These are phyloP conservation scores for Fomitopsis betulina DNA, from an alignment of 1,284 basidiomycete species.

Conservation along the genomic window DNA sequence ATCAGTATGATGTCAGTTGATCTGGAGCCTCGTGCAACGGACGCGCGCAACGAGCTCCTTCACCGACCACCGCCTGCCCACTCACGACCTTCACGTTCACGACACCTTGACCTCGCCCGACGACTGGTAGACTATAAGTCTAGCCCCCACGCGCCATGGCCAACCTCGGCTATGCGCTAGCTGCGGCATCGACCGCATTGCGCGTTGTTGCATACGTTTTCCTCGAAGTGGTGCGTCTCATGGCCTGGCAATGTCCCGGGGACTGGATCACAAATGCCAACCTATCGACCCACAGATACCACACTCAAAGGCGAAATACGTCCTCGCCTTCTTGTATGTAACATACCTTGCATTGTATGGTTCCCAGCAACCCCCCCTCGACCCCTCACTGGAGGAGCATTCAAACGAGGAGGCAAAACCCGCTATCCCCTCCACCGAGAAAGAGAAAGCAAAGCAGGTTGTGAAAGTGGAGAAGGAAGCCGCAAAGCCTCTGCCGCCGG, in stretches of 20 bases:
- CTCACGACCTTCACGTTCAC: background rate
- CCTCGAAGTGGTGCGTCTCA: constrained; percentile 20
- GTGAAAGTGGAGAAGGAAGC: background rate
- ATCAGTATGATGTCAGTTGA: background rate
- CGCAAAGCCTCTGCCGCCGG: background rate
- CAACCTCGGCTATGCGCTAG: constrained; percentile 13
- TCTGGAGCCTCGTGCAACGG: background rate
- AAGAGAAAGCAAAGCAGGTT: background rate
- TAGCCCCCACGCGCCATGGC: constrained; percentile 6
- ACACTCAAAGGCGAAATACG: background rate
- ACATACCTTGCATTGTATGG: constrained; percentile 3
- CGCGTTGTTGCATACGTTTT: constrained; percentile 20
- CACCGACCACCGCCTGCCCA: background rate
- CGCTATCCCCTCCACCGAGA: background rate
- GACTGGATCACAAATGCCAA: background rate
- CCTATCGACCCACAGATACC: constrained; percentile 3
- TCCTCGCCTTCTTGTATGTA: constrained; percentile 5
- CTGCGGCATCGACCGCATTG: constrained; percentile 20
- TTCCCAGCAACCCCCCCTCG: background rate
- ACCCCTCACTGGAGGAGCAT: background rate
- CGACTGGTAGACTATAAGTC: background rate
- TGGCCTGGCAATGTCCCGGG: background rate
- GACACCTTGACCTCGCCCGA: background rate
- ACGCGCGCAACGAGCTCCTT: background rate
- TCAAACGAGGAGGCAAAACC: background rate